Evolutionary conservation across 163 green algal genomes (phyloP).

Genomic region (Chlorella variabilis): DNA sequence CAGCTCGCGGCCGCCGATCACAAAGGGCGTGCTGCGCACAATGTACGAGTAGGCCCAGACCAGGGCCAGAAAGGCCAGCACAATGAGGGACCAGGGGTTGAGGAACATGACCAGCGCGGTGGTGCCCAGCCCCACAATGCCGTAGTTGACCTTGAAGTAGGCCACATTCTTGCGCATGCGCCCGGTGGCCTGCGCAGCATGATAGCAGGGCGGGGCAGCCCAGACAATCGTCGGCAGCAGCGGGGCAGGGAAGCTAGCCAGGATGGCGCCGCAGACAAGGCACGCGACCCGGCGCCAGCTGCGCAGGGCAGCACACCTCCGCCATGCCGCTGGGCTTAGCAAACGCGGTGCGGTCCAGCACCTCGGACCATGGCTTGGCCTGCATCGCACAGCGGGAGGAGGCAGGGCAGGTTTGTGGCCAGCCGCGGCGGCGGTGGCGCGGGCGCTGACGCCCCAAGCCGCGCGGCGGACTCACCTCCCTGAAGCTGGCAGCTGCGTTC

Average conservation of each 20-base stretch:
- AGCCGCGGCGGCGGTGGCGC: background rate
- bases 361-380: slow-evolving; percentile 87
- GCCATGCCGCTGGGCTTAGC: slow-evolving; percentile 73
- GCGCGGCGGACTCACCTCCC: slow-evolving; percentile 26
- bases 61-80: slow-evolving; percentile 70
- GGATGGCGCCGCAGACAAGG: too few relatives aligned
- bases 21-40: slow-evolving; percentile 70
- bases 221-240: too few relatives aligned
- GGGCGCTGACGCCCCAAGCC: too few relatives aligned
- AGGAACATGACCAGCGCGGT: slow-evolving; percentile 59
- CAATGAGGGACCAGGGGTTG: slow-evolving; percentile 73
- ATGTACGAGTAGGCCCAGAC: slow-evolving; percentile 87
- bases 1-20: slow-evolving; percentile 78
- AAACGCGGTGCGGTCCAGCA: slow-evolving; percentile 81
- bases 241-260: too few relatives aligned
- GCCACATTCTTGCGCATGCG: slow-evolving; percentile 82
- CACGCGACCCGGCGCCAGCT: too few relatives aligned
- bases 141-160: slow-evolving; percentile 94
- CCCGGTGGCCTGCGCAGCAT: slow-evolving; percentile 64
- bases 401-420: background rate
- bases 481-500: slow-evolving; percentile 34
- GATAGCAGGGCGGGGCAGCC: background rate
- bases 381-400: slow-evolving; percentile 38
- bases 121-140: slow-evolving; percentile 75
- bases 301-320: slow-evolving; percentile 52